Evolutionary conservation across 352 stramenopile genomes (phyloP).

Genomic region (Saprolegnia diclina): DNA sequence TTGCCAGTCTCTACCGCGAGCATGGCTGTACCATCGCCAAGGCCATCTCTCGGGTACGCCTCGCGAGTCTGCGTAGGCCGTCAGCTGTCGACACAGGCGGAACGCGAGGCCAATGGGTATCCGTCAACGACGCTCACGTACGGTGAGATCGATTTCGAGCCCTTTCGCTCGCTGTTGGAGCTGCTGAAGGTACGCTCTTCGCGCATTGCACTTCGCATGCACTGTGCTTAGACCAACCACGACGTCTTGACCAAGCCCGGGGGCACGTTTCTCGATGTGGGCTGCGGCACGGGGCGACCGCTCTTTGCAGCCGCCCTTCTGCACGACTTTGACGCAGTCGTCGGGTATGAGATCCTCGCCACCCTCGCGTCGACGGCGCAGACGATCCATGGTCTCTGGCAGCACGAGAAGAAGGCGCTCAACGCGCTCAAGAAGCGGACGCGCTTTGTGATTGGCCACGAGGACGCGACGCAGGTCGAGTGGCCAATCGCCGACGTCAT

Average conservation of each 20-base stretch:
- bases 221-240: constrained; percentile 38
- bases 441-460: constrained; percentile 61
- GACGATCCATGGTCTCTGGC: constrained; percentile 49
- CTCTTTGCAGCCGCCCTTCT: constrained; percentile 79
- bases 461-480: constrained; percentile 63
- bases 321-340: constrained; percentile 79
- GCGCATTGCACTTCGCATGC: not conserved
- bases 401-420: constrained; percentile 43
- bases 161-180: constrained; percentile 65
- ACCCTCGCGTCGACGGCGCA: constrained; percentile 56
- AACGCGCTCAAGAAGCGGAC: constrained; percentile 57
- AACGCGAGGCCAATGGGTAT: constrained; percentile 51
- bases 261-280: constrained; percentile 82
- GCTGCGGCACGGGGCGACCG: constrained; percentile 80
- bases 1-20: constrained; percentile 43
- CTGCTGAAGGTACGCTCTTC: constrained; percentile 33
- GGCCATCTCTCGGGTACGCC: constrained; percentile 33
- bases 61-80: not conserved
- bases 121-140: constrained; percentile 79
- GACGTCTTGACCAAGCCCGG: constrained; percentile 56
- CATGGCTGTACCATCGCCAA: constrained; percentile 40
- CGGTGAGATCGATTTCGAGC: constrained; percentile 81
- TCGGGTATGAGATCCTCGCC: constrained; percentile 86
- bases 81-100: constrained; percentile 13
- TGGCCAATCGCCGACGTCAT: constrained; percentile 64